Conservation (phyloP, 108 stramenopile species). For the Cyclotella sp. region DNA sequence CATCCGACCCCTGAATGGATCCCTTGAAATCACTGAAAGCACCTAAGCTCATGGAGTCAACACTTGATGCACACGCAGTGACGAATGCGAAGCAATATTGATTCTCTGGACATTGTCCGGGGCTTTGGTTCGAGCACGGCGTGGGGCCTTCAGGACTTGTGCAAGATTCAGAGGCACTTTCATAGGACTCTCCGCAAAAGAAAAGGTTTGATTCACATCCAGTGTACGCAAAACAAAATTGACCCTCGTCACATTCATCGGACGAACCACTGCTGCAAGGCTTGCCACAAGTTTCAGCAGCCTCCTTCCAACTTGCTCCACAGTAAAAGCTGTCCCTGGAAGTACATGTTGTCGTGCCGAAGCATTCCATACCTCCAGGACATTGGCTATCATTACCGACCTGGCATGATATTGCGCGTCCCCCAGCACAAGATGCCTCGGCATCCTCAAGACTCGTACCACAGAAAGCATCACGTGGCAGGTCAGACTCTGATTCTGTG, state of each 20-base stretch:
- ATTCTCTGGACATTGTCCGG: conserved; percentile 25
- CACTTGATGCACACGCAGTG: conserved; percentile 15
- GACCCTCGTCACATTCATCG: conserved; percentile 36
- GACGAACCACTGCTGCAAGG: conserved; percentile 36
- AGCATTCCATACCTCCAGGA: conserved; percentile 38
- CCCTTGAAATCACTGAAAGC: neutral
- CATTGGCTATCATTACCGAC: conserved; percentile 28
- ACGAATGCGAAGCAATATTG: conserved; percentile 43
- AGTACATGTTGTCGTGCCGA: conserved; percentile 31
- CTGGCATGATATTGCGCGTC: conserved; percentile 38
- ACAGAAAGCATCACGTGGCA: conserved; percentile 33
- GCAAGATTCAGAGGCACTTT: conserved; percentile 37
- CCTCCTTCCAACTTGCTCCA: conserved; percentile 38
- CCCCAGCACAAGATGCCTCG: conserved; percentile 27
- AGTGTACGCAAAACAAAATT: conserved; percentile 40
- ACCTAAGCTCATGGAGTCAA: neutral
- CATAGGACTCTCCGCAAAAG: conserved; percentile 37
- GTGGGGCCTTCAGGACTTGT: neutral
- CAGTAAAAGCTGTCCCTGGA: conserved; percentile 39
- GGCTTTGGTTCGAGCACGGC: conserved; percentile 24
- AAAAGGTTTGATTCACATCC: conserved; percentile 35
- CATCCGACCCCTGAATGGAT: conserved; percentile 1
- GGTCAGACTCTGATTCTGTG: neutral
- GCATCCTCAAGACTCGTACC: conserved; percentile 36
- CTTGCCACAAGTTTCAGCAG: conserved; percentile 25